Evolutionary conservation across 2,329 filamentous ascomycete species (phyloP).

Genomic region (Trichoderma cornu-damae): DNA sequence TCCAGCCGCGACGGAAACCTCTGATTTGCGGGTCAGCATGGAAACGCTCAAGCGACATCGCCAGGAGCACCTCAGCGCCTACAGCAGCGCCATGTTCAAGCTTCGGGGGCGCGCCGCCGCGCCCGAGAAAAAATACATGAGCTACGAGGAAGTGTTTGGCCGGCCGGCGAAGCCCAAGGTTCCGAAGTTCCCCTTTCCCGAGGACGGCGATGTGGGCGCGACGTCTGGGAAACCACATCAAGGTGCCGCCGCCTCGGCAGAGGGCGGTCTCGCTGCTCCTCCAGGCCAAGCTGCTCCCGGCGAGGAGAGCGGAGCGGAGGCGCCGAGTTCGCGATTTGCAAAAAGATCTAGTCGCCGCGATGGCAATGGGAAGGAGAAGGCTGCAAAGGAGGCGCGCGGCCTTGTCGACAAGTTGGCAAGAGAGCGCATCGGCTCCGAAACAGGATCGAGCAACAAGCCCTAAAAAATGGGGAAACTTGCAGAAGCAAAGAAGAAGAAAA

Average conservation of each 20-base stretch:
- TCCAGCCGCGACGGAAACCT: background rate
- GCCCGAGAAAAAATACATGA: conserved; percentile 29
- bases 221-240: background rate
- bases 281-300: background rate
- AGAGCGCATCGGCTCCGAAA: background rate
- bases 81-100: conserved; percentile 27
- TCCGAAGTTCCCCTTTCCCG: background rate
- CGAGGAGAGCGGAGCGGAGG: background rate
- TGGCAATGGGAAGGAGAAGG: background rate
- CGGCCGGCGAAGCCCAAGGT: conserved; percentile 21
- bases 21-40: conserved; percentile 17
- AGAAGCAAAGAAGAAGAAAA: no score
- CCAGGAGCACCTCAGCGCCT: conserved; percentile 26
- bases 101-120: conserved; percentile 27
- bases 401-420: conserved; percentile 17
- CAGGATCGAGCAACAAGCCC: background rate
- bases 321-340: conserved; percentile 3
- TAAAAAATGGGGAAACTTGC: background rate
- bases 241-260: background rate
- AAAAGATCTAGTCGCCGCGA: background rate
- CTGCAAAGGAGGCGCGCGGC: conserved; percentile 11
- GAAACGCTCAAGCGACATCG: conserved; percentile 26
- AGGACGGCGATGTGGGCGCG: background rate
- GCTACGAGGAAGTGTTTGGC: conserved; percentile 29
- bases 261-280: background rate